A percentile compares a stretch with the other conserved stretches of the same genome.
phyloP scores from a whole-genome alignment of 2,329 filamentous ascomycete genomes.

The Fusarium sp. region DNA sequence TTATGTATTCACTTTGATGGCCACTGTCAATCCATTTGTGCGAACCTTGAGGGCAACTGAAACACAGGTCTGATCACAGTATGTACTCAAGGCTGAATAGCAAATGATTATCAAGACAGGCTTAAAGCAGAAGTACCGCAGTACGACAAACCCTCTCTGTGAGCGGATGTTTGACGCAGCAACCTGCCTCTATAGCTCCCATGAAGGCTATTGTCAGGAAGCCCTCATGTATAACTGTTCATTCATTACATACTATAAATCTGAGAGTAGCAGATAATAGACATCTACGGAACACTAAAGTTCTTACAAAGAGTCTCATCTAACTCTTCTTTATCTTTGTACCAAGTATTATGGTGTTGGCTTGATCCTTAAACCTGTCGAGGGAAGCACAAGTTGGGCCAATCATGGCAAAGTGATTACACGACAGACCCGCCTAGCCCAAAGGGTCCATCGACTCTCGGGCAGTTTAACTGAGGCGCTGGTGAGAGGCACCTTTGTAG shows the following conservation, averaged over 20 bases:
- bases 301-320: neutral
- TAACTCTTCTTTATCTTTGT: neutral
- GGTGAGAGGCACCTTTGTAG: neutral
- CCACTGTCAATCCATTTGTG: neutral
- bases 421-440: neutral
- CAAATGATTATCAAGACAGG: neutral
- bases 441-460: neutral
- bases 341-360: neutral
- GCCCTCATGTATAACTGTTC: neutral
- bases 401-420: neutral
- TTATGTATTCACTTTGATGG: neutral
- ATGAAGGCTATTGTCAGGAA: neutral
- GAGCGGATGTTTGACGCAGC: neutral
- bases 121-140: neutral
- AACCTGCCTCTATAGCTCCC: neutral
- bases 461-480: neutral
- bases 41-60: neutral
- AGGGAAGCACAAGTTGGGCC: neutral
- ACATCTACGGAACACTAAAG: neutral
- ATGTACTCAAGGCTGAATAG: neutral
- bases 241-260: neutral
- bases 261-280: neutral
- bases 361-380: neutral
- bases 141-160: neutral
- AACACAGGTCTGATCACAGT: neutral